Evolutionary conservation across 163 green algal genomes (phyloP).

Genomic region (Chlamydomonas reinhardtii): DNA sequence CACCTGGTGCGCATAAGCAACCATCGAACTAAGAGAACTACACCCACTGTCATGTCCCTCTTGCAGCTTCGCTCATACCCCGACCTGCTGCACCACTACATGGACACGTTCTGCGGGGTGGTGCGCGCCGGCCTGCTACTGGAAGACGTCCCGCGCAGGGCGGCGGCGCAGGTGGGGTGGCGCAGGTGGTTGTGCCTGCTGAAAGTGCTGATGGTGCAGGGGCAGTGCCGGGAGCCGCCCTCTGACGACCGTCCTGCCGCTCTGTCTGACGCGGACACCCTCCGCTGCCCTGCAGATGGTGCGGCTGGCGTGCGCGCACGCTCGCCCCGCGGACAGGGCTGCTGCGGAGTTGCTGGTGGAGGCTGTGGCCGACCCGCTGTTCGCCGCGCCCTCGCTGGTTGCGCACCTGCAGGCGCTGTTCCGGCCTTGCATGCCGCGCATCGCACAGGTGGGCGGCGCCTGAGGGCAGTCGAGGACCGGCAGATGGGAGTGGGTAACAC

Average conservation of each 20-base stretch:
- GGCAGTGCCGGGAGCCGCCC: too few relatives aligned
- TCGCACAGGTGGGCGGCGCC: conserved; percentile 10
- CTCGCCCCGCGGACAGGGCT: not conserved
- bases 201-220: too few relatives aligned
- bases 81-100: conserved; percentile 43
- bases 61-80: conserved; percentile 40
- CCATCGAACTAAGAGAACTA: too few relatives aligned
- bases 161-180: conserved; percentile 25
- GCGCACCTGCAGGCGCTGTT: conserved; percentile 20
- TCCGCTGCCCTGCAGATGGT: conserved; percentile 45
- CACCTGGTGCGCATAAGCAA: too few relatives aligned
- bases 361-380: conserved; percentile 16
- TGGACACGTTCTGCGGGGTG: conserved; percentile 30
- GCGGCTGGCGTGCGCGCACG: not conserved
- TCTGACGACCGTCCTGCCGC: too few relatives aligned
- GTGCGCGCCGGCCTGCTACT: conserved; percentile 32
- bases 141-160: conserved; percentile 18
- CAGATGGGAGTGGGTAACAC: too few relatives aligned
- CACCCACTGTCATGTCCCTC: too few relatives aligned
- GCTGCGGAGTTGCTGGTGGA: conserved; percentile 1
- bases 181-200: too few relatives aligned
- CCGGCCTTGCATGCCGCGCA: conserved; percentile 3
- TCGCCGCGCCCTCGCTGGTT: conserved; percentile 13
- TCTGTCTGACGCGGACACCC: too few relatives aligned
- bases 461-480: too few relatives aligned